Evolutionary conservation across 1,284 basidiomycete species (phyloP).

Genomic region (Irpex sp.): DNA sequence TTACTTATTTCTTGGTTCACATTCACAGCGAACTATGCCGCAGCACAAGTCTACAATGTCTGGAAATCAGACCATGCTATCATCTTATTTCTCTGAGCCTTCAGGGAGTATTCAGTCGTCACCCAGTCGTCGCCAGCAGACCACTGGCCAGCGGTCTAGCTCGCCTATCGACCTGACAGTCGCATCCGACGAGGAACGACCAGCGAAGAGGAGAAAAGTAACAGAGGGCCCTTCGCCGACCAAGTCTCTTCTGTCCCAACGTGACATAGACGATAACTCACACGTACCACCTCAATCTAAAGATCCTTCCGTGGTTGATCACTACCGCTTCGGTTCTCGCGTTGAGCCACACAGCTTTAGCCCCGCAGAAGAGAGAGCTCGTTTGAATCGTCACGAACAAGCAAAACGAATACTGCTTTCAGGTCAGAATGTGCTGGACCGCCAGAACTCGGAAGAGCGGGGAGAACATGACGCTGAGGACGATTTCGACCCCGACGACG

Average conservation of each 20-base stretch:
- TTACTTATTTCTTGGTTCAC: not conserved
- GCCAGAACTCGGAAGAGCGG: conserved; percentile 2
- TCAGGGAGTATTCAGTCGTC: conserved; percentile 11
- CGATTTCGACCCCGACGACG: conserved; percentile 11
- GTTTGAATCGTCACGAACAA: conserved; percentile 38
- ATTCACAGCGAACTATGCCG: not conserved
- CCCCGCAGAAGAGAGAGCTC: conserved; percentile 16
- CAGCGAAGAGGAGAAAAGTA: conserved; percentile 35
- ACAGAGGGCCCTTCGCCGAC: conserved; percentile 17
- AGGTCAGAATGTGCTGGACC: conserved; percentile 35
- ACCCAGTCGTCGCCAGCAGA: conserved; percentile 16
- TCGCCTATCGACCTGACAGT: conserved; percentile 25
- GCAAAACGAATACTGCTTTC: conserved; percentile 55
- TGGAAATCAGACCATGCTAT: conserved; percentile 39
- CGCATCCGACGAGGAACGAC: conserved; percentile 22
- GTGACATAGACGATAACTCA: not conserved
- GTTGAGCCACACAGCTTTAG: conserved; percentile 6
- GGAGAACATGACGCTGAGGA: conserved; percentile 19
- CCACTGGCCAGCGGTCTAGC: conserved; percentile 18
- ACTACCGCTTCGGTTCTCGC: conserved; percentile 34
- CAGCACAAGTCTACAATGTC: not conserved
- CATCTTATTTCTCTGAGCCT: conserved; percentile 48
- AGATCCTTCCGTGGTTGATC: conserved; percentile 22
- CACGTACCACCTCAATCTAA: not conserved
- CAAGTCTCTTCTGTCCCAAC: not conserved